phyloP scores from a whole-genome alignment of 495 filamentous ascomycete genomes.

The Bombardia bombarda region DNA sequence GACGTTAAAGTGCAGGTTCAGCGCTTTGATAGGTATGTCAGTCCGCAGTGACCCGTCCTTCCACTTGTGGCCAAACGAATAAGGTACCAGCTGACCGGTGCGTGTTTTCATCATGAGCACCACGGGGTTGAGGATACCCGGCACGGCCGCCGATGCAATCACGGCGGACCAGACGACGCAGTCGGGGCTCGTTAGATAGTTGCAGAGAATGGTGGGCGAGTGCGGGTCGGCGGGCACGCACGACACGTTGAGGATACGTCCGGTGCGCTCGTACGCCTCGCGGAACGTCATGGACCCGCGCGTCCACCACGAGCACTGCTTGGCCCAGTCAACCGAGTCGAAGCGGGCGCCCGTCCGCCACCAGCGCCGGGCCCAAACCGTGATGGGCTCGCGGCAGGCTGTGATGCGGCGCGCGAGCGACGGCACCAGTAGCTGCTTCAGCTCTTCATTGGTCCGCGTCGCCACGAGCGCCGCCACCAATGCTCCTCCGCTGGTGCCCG shows the following conservation, averaged over 20 bases:
- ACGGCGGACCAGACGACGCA: slow-evolving; percentile 98
- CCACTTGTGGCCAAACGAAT: slow-evolving; percentile 96
- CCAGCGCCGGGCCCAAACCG: slow-evolving; percentile 74
- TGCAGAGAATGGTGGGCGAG: slow-evolving; percentile 81
- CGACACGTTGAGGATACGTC: slow-evolving; percentile 87
- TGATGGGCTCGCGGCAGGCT: slow-evolving; percentile 72
- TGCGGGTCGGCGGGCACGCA: slow-evolving; percentile 97
- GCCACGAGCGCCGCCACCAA: slow-evolving; percentile 82
- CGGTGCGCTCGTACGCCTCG: slow-evolving; percentile 91
- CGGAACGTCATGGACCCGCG: slow-evolving; percentile 86
- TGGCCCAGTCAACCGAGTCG: slow-evolving; percentile 88
- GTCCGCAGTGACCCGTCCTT: slow-evolving; percentile 92
- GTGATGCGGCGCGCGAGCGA: slow-evolving; percentile 76
- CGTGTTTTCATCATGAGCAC: slow-evolving; percentile 91
- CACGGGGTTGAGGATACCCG: slow-evolving; percentile 91
- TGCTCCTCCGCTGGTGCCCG: slow-evolving; percentile 89
- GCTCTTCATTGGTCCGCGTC: slow-evolving; percentile 84
- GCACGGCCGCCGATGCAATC: slow-evolving; percentile 89
- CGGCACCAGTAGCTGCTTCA: slow-evolving; percentile 77
- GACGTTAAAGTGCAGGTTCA: slow-evolving; percentile 96
- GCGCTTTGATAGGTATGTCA: slow-evolving; percentile 86
- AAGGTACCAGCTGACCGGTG: slow-evolving; percentile 66
- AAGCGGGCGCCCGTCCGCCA: slow-evolving; percentile 90
- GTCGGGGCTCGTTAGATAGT: slow-evolving; percentile 90
- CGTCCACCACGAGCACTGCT: slow-evolving; percentile 77